Evolutionary conservation across 805 yeast species (phyloP).

Genomic region (Ogataea trehaloabstinens): DNA sequence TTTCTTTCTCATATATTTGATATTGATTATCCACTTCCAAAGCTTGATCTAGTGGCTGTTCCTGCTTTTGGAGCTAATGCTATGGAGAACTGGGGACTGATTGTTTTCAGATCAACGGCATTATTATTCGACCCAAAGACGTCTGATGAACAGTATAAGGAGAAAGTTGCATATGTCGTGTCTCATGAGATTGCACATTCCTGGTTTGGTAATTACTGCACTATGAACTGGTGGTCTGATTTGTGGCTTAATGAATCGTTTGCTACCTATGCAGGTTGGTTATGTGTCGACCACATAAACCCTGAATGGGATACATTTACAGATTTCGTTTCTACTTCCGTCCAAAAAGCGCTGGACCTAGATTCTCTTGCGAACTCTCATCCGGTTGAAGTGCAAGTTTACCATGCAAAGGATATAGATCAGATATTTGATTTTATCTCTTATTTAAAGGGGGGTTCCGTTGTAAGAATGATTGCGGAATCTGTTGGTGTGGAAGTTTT

Average conservation of each 20-base stretch:
- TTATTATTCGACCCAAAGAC: slow-evolving; percentile 46
- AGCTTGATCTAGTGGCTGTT: slow-evolving; percentile 75
- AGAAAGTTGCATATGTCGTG: slow-evolving; percentile 77
- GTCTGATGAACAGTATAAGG: slow-evolving; percentile 52
- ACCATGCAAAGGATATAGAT: slow-evolving; percentile 73
- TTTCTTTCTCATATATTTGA: slow-evolving; percentile 48
- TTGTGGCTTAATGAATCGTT: slow-evolving; percentile 89
- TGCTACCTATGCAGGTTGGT: slow-evolving; percentile 82
- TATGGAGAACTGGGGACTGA: slow-evolving; percentile 89
- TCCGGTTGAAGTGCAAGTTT: slow-evolving; percentile 81
- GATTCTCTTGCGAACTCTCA: slow-evolving; percentile 66
- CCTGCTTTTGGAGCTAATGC: slow-evolving; percentile 83
- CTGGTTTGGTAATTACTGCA: slow-evolving; percentile 87
- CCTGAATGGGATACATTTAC: slow-evolving; percentile 83
- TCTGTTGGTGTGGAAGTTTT: slow-evolving; percentile 68
- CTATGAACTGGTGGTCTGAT: slow-evolving; percentile 95
- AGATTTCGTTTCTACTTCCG: slow-evolving; percentile 48
- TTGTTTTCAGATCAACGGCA: slow-evolving; percentile 63
- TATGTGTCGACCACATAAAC: slow-evolving; percentile 63
- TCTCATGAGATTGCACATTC: slow-evolving; percentile 88
- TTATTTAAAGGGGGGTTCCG: slow-evolving; percentile 77
- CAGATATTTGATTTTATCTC: slow-evolving; percentile 83
- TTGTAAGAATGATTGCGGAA: slow-evolving; percentile 72
- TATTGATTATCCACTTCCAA: slow-evolving; percentile 71
- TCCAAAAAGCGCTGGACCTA: slow-evolving; percentile 50